Evolutionary conservation across 2,329 filamentous ascomycete species (phyloP).

Genomic region (Sporothrix sp.): DNA sequence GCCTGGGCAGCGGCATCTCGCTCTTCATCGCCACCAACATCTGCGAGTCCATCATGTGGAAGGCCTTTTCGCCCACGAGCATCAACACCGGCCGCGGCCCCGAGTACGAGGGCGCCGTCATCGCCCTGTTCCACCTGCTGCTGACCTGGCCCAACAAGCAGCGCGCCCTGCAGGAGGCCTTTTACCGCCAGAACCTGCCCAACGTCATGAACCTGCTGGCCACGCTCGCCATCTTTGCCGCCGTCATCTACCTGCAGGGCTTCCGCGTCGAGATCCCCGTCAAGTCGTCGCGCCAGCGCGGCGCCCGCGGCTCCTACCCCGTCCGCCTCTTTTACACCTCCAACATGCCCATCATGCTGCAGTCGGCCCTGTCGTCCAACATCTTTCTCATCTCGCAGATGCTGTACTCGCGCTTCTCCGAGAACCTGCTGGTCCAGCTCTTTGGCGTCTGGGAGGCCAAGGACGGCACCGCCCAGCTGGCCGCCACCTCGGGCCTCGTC

Average conservation of each 20-base stretch:
- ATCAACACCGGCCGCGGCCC: constrained; percentile 99
- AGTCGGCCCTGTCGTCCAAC: constrained; percentile 97
- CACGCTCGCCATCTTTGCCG: constrained; percentile 85
- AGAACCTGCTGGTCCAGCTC: constrained; percentile 95
- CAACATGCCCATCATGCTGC: constrained; percentile 99
- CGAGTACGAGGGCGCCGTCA: constrained; percentile 97
- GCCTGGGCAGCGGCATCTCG: constrained; percentile 95
- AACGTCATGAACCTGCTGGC: constrained; percentile 99
- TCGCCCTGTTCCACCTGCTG: constrained; percentile 93
- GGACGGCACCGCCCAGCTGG: constrained; percentile 91
- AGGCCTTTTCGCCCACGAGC: constrained; percentile 97
- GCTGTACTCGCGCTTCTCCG: constrained; percentile 97
- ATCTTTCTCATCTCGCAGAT: constrained; percentile 99
- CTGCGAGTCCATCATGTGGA: constrained; percentile 99
- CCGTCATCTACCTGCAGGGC: constrained; percentile 97
- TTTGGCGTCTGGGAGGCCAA: constrained; percentile 98
- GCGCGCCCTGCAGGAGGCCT: constrained; percentile 93
- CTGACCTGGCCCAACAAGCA: constrained; percentile 99
- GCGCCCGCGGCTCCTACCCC: constrained; percentile 95
- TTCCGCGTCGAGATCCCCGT: constrained; percentile 99
- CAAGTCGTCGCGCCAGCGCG: constrained; percentile 98
- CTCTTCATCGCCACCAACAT: constrained; percentile 99
- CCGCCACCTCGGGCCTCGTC: constrained; percentile 83
- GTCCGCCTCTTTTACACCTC: constrained; percentile 99
- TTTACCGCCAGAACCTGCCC: constrained; percentile 98